A percentile compares a stretch with the other conserved stretches of the same genome.
Evolutionary conservation across 78 protist genomes (phyloP).

Genomic region (Pigoraptor vietnamica): DNA sequence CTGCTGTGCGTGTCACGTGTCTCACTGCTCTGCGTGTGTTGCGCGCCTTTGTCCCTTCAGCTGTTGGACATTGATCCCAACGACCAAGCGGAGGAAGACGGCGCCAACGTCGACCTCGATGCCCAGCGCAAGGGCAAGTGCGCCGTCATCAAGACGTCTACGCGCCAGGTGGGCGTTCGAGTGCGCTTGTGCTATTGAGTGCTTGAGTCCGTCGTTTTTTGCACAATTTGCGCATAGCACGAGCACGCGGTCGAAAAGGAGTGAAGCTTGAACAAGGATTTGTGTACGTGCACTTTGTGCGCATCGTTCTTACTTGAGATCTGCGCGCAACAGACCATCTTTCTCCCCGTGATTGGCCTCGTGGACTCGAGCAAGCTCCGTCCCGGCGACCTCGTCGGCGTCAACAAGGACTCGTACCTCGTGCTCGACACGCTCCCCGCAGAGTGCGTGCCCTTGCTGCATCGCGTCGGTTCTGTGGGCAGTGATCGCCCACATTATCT

Average conservation of each 20-base stretch:
- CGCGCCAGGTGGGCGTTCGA: slow-evolving; percentile 58
- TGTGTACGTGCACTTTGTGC: too few species aligned
- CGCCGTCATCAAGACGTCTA: slow-evolving; percentile 89
- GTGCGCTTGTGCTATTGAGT: background rate
- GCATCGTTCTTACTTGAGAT: background rate
- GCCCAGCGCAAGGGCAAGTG: slow-evolving; percentile 64
- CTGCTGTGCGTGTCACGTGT: too few species aligned
- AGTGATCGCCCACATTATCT: background rate
- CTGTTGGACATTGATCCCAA: background rate
- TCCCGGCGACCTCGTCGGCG: slow-evolving; percentile 99
- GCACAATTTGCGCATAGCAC: background rate
- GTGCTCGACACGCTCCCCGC: slow-evolving; percentile 94
- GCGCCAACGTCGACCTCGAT: slow-evolving; percentile 57
- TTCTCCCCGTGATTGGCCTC: slow-evolving; percentile 97
- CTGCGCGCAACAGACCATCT: slow-evolving; percentile 94
- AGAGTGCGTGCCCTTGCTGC: slow-evolving; percentile 66
- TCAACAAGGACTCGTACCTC: slow-evolving; percentile 96
- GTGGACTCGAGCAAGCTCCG: slow-evolving; percentile 80
- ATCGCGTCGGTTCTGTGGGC: background rate
- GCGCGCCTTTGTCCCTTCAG: background rate
- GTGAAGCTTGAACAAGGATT: too few species aligned
- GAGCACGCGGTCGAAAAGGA: too few species aligned
- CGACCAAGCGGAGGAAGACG: slow-evolving; percentile 43
- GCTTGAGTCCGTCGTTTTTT: background rate
- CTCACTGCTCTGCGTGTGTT: background rate